These are phyloP conservation scores for Skeletonema menzelii DNA, from an alignment of 108 stramenopile genomes.

Conservation along the genomic window DNA sequence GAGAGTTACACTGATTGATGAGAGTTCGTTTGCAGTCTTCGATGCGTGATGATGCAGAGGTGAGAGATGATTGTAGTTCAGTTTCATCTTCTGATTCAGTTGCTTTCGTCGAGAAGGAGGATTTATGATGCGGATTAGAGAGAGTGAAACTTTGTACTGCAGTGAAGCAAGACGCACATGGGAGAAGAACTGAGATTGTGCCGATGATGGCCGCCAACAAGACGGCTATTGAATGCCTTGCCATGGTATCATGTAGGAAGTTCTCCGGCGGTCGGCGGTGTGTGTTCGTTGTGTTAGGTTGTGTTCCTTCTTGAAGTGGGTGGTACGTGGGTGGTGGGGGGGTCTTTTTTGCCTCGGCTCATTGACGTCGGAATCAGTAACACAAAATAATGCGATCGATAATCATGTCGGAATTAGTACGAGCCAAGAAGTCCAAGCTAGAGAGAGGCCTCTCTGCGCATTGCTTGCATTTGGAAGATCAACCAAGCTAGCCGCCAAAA, in stretches of 20 bases:
- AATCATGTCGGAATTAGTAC: too few relatives aligned
- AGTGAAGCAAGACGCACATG: background rate
- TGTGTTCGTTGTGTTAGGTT: too few relatives aligned
- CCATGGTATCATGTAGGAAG: background rate
- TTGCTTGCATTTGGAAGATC: too few relatives aligned
- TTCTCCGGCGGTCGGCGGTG: too few relatives aligned
- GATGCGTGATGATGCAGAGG: conserved; percentile 17
- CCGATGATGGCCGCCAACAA: background rate
- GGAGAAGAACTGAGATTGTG: background rate
- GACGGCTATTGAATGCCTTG: background rate
- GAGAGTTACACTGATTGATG: conserved; percentile 27
- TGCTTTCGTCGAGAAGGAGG: background rate
- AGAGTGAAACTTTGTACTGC: background rate
- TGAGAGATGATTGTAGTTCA: background rate
- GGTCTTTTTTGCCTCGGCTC: too few relatives aligned
- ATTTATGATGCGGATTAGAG: background rate
- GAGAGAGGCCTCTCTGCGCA: too few relatives aligned
- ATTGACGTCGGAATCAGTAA: too few relatives aligned
- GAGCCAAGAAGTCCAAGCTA: too few relatives aligned
- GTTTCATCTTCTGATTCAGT: background rate
- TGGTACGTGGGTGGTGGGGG: too few relatives aligned
- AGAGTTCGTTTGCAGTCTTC: conserved; percentile 36
- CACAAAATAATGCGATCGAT: too few relatives aligned
- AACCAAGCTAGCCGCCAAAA: too few relatives aligned
- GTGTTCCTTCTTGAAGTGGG: too few relatives aligned